Evolutionary conservation across 2,329 filamentous ascomycete species (phyloP).

Genomic region (Atkinsonella hypoxylon): DNA sequence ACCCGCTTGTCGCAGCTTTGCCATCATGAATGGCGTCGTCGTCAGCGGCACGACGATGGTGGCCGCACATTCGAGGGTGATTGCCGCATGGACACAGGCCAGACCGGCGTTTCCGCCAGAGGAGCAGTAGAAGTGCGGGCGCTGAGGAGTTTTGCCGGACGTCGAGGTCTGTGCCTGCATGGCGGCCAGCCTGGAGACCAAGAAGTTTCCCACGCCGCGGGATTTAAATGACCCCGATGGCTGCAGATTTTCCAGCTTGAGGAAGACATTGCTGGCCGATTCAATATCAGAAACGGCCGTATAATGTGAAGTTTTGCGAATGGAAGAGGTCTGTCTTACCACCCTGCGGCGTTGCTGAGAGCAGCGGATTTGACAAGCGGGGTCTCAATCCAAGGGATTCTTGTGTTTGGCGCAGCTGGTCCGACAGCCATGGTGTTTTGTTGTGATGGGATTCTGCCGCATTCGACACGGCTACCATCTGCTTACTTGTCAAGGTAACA

Average conservation of each 20-base stretch:
- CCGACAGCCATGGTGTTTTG: conserved; percentile 5
- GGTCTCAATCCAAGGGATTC: conserved; percentile 52
- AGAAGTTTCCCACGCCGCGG: conserved; percentile 59
- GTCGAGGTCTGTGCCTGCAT: conserved; percentile 3
- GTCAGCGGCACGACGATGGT: conserved; percentile 61
- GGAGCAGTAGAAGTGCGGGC: conserved; percentile 56
- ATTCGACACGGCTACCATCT: too few relatives aligned
- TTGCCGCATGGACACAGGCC: conserved; percentile 62
- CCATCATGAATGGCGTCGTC: conserved; percentile 55
- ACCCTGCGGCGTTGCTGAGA: conserved; percentile 11
- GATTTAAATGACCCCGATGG: conserved; percentile 80
- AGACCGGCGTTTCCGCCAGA: conserved; percentile 73
- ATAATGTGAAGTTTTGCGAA: neutral
- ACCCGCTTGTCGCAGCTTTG: conserved; percentile 52
- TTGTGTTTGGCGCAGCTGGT: neutral
- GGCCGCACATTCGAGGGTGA: conserved; percentile 45
- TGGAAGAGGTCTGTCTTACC: conserved; percentile 6
- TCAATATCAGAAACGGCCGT: neutral
- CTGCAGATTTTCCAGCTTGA: conserved; percentile 74
- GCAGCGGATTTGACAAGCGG: conserved; percentile 52
- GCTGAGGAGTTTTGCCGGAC: conserved; percentile 5
- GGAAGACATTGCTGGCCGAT: conserved; percentile 52
- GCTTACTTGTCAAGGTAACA: too few relatives aligned
- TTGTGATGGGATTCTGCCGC: neutral
- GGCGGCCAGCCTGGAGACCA: conserved; percentile 34